phyloP scores from a whole-genome alignment of 805 yeast species.

The Schizosaccharomyces pombe region DNA sequence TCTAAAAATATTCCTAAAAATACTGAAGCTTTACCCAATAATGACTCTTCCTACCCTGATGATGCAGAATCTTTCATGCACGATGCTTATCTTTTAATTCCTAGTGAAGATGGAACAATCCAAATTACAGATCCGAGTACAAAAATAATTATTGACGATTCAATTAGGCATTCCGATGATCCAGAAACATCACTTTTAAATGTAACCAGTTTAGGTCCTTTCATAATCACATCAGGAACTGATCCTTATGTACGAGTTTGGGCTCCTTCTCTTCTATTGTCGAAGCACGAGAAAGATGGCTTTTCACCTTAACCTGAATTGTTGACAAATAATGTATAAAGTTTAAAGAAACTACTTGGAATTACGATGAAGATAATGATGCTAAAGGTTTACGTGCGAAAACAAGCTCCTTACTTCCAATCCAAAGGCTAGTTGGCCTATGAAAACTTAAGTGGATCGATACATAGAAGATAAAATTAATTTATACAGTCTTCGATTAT shows the following conservation, averaged over 20 bases:
- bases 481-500: too few relatives aligned
- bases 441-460: too few relatives aligned
- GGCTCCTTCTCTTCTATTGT: neutral
- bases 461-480: too few relatives aligned
- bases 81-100: neutral
- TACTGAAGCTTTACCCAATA: neutral
- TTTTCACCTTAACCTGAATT: too few relatives aligned
- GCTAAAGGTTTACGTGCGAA: too few relatives aligned
- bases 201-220: neutral
- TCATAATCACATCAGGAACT: neutral
- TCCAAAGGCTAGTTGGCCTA: too few relatives aligned
- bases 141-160: neutral
- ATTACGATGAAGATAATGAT: too few relatives aligned
- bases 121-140: neutral
- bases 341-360: too few relatives aligned
- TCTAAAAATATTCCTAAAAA: neutral
- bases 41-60: neutral
- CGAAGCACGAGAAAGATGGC: too few relatives aligned
- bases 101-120: neutral
- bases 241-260: neutral
- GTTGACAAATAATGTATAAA: too few relatives aligned
- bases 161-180: neutral
- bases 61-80: neutral
- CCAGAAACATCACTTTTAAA: neutral
- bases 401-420: too few relatives aligned